phyloP scores from a whole-genome alignment of 805 yeast species.

The Myxozyma nipponensis region DNA sequence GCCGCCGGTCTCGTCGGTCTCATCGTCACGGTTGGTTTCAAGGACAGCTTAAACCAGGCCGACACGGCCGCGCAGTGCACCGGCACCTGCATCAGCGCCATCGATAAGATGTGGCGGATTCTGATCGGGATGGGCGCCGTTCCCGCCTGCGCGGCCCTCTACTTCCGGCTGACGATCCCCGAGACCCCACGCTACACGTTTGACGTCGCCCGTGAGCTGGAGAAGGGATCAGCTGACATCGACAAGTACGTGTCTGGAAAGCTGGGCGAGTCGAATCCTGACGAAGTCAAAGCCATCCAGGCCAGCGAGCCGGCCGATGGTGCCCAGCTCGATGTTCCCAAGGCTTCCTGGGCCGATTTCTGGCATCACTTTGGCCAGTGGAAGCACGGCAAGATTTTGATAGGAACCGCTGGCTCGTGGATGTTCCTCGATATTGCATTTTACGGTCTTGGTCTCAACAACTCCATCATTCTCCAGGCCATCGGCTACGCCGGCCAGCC shows the following conservation, averaged over 20 bases:
- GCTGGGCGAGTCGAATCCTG: constrained; percentile 48
- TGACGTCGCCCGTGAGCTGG: constrained; percentile 62
- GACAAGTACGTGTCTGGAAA: constrained; percentile 50
- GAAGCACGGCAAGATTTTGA: constrained; percentile 76
- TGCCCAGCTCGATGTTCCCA: constrained; percentile 57
- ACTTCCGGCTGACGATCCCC: constrained; percentile 90
- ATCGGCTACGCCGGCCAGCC: constrained; percentile 76
- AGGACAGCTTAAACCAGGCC: constrained; percentile 53
- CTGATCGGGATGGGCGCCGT: constrained; percentile 85
- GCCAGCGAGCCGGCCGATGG: constrained; percentile 8
- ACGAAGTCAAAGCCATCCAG: constrained; percentile 32
- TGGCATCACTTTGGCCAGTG: constrained; percentile 70
- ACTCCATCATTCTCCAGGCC: constrained; percentile 71
- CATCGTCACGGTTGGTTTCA: constrained; percentile 72
- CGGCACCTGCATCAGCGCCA: constrained; percentile 64
- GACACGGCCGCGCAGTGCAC: constrained; percentile 58
- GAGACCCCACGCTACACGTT: constrained; percentile 90
- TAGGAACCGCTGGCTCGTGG: constrained; percentile 93
- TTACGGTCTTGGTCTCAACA: constrained; percentile 83
- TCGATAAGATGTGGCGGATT: constrained; percentile 94
- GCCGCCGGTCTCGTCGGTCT: constrained; percentile 82
- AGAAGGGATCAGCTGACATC: constrained; percentile 54
- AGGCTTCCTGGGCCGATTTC: constrained; percentile 78
- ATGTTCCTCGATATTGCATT: constrained; percentile 84
- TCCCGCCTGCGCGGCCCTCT: constrained; percentile 77